A percentile compares a stretch with the other conserved stretches of the same genome.
phyloP scores from a whole-genome alignment of 495 filamentous ascomycete genomes.

The Trichodelitschia bisporula region DNA sequence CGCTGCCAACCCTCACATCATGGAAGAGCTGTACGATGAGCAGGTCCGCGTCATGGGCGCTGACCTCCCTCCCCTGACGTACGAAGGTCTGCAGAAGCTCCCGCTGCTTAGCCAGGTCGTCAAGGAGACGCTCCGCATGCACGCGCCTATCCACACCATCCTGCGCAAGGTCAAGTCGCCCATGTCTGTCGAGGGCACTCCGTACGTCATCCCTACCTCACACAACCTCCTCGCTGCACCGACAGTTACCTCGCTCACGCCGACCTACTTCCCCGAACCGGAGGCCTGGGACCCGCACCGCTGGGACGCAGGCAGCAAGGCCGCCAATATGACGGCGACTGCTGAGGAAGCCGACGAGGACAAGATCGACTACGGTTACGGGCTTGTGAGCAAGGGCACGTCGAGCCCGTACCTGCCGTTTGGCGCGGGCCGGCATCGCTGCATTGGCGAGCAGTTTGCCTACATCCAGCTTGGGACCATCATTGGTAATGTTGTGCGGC shows the following conservation, averaged over 20 bases:
- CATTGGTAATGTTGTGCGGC: conserved; percentile 47
- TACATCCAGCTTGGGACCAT: conserved; percentile 80
- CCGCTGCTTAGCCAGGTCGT: conserved; percentile 31
- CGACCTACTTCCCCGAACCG: conserved; percentile 59
- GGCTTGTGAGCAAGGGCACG: conserved; percentile 72
- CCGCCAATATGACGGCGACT: too few species aligned
- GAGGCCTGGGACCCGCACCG: conserved; percentile 66
- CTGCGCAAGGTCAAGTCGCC: conserved; percentile 36
- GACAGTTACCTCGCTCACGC: conserved; percentile 43
- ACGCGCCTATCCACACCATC: conserved; percentile 39
- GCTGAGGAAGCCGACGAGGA: conserved; percentile 12
- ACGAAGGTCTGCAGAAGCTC: conserved; percentile 26
- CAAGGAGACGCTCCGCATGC: conserved; percentile 35
- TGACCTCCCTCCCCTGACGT: conserved; percentile 26
- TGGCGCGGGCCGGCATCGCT: conserved; percentile 77
- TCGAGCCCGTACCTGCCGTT: conserved; percentile 80
- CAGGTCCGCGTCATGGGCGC: conserved; percentile 25
- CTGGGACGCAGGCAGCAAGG: conserved; percentile 35
- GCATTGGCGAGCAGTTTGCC: conserved; percentile 94
- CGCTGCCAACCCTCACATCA: conserved; percentile 27
- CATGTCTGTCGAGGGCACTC: conserved; percentile 44
- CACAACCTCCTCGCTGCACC: conserved; percentile 65
- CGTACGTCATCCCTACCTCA: conserved; percentile 47
- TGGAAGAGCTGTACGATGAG: conserved; percentile 33
- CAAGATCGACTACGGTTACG: conserved; percentile 80